phyloP scores from a whole-genome alignment of 805 yeast species.

The Wickerhamia fluorescens region DNA sequence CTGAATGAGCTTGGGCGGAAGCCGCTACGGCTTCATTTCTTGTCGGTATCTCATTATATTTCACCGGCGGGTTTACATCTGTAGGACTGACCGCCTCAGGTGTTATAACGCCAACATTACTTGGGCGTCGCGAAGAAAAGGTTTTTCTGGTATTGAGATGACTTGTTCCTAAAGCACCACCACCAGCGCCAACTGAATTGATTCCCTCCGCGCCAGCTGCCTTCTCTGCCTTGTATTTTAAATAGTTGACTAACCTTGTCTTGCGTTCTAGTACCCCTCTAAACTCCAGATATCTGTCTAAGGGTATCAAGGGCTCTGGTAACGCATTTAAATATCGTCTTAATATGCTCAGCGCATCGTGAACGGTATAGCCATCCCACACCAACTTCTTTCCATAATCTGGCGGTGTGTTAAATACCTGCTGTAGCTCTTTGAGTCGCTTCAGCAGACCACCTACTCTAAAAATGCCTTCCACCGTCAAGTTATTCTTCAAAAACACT shows the following conservation, averaged over 20 bases:
- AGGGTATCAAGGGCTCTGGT: slow-evolving; percentile 89
- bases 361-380: slow-evolving; percentile 94
- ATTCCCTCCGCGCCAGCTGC: too few relatives aligned
- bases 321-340: slow-evolving; percentile 80
- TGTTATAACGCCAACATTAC: too few relatives aligned
- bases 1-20: slow-evolving; percentile 1
- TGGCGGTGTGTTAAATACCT: slow-evolving; percentile 79
- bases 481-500: slow-evolving; percentile 65
- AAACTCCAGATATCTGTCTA: slow-evolving; percentile 66
- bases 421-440: slow-evolving; percentile 80
- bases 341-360: slow-evolving; percentile 90
- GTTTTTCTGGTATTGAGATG: background rate
- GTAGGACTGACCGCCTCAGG: too few relatives aligned
- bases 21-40: background rate
- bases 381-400: slow-evolving; percentile 78
- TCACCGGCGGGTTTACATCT: too few relatives aligned
- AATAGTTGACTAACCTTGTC: slow-evolving; percentile 58
- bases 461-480: slow-evolving; percentile 84
- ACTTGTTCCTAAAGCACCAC: too few relatives aligned
- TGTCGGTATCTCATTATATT: too few relatives aligned
- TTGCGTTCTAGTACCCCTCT: slow-evolving; percentile 65
- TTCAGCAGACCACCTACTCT: slow-evolving; percentile 88
- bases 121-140: too few relatives aligned
- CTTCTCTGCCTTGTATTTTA: slow-evolving; percentile 50
- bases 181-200: too few relatives aligned